These are phyloP conservation scores for Ogataea naganishii DNA, from an alignment of 805 yeast species.

Conservation along the genomic window DNA sequence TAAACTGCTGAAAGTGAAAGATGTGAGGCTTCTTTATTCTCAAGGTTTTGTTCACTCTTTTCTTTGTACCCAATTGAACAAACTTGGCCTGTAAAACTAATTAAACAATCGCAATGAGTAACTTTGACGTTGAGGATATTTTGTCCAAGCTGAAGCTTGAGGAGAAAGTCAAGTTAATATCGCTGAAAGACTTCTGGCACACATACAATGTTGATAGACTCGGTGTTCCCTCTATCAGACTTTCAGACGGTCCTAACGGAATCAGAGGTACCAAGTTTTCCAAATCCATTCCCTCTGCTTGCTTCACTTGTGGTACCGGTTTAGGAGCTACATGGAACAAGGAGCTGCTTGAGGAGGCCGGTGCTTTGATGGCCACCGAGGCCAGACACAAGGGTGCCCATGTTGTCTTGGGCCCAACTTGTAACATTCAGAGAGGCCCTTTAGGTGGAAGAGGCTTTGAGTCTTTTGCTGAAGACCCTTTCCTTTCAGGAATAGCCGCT, in stretches of 20 bases:
- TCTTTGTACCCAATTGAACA: no score
- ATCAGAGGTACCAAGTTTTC: constrained; percentile 34
- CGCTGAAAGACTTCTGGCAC: constrained; percentile 31
- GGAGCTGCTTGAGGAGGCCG: constrained; percentile 28
- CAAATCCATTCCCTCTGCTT: constrained; percentile 32
- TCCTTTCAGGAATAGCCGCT: constrained; percentile 35
- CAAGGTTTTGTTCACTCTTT: no score
- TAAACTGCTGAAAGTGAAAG: no score
- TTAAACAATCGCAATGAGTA: no score
- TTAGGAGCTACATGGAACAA: constrained; percentile 36
- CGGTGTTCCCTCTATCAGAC: constrained; percentile 26
- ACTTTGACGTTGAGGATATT: constrained; percentile 15
- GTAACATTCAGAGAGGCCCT: constrained; percentile 35
- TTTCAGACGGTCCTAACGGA: constrained; percentile 41
- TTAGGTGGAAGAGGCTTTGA: constrained; percentile 38
- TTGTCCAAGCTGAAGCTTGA: constrained; percentile 15
- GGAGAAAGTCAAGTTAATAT: constrained; percentile 24
- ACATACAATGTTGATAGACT: constrained; percentile 24
- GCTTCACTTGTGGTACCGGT: constrained; percentile 39
- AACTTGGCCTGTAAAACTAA: no score
- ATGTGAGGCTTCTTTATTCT: no score
- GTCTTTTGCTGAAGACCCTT: constrained; percentile 34
- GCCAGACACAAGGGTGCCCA: constrained; percentile 36
- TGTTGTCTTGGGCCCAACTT: constrained; percentile 26
- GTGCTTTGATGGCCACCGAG: constrained; percentile 33